phyloP scores from a whole-genome alignment of 2,329 filamentous ascomycete genomes.

The Claviceps citrina region DNA sequence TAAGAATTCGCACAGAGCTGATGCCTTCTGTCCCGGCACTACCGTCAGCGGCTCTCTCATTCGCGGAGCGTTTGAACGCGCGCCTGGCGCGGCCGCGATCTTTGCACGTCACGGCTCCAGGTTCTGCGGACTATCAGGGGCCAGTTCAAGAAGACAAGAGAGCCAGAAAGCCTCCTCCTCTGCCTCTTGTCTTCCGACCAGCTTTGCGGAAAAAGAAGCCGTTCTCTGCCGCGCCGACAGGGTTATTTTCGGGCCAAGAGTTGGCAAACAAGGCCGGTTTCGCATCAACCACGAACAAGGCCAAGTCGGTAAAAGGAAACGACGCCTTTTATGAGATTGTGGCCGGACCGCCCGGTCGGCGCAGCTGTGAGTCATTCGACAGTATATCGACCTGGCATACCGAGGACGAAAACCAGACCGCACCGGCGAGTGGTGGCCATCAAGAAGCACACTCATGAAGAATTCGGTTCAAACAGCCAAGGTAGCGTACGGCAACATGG shows the following conservation, averaged over 20 bases:
- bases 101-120: slow-evolving; percentile 19
- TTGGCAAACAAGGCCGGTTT: slow-evolving; percentile 26
- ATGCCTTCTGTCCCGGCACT: slow-evolving; percentile 43
- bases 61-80: slow-evolving; percentile 37
- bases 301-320: slow-evolving; percentile 32
- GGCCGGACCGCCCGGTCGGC: slow-evolving; percentile 18
- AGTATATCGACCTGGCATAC: slow-evolving; percentile 37
- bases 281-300: slow-evolving; percentile 39
- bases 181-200: slow-evolving; percentile 43
- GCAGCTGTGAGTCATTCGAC: slow-evolving; percentile 30
- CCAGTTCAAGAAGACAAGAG: background rate
- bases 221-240: slow-evolving; percentile 45
- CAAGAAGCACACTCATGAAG: slow-evolving; percentile 27
- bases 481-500: slow-evolving; percentile 20
- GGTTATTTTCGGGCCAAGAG: slow-evolving; percentile 34
- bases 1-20: slow-evolving; percentile 25
- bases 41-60: slow-evolving; percentile 41
- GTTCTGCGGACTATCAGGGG: slow-evolving; percentile 15
- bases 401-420: slow-evolving; percentile 27
- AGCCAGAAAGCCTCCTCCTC: slow-evolving; percentile 28
- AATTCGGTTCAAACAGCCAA: slow-evolving; percentile 25
- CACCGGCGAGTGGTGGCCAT: slow-evolving; percentile 33
- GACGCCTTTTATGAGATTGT: slow-evolving; percentile 47
- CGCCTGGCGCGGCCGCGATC: slow-evolving; percentile 25
- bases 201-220: slow-evolving; percentile 52